phyloP scores from a whole-genome alignment of 2,329 filamentous ascomycete species.

The Helotiales sp. region DNA sequence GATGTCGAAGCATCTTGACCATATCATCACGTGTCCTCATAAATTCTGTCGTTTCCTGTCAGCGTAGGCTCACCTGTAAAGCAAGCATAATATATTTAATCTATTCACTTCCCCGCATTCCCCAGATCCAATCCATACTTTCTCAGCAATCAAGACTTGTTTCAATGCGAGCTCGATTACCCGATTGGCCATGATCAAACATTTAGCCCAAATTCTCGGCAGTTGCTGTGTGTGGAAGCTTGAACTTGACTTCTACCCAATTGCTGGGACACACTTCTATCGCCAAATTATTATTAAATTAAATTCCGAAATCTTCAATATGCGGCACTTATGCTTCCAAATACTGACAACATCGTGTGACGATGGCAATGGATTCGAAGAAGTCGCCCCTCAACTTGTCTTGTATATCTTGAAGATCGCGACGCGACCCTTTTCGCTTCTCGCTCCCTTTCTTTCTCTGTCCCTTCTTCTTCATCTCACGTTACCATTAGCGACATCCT shows the following conservation, averaged over 20 bases:
- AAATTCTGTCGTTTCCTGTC: no score
- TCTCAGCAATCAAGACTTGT: neutral
- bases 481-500: neutral
- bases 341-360: neutral
- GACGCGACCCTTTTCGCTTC: neutral
- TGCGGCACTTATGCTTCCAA: neutral
- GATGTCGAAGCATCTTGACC: no score
- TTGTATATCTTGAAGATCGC: neutral
- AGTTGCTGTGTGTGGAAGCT: neutral
- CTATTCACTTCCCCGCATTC: neutral
- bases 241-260: neutral
- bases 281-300: neutral
- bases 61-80: neutral
- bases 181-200: neutral
- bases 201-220: neutral
- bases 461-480: neutral
- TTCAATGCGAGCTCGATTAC: neutral
- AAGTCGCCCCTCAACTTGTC: neutral
- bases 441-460: neutral
- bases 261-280: neutral
- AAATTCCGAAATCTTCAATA: neutral
- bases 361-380: neutral
- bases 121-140: neutral
- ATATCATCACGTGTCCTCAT: no score
- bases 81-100: neutral